Evolutionary conservation across 768 basidiomycete genomes (phyloP).

Genomic region (Podaxis pistillaris): DNA sequence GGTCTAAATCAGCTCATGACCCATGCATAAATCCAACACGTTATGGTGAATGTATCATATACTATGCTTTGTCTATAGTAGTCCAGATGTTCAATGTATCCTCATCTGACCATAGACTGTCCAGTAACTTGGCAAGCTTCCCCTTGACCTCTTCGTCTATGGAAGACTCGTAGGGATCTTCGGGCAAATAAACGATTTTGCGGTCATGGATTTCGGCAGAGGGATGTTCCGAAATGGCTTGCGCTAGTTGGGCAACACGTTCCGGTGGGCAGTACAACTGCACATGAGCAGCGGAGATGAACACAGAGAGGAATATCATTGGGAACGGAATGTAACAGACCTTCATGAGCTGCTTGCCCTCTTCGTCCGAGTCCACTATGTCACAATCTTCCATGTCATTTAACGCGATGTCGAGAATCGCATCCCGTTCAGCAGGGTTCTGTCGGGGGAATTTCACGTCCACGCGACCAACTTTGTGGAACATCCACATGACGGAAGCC

Average conservation of each 20-base stretch:
- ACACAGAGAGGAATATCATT: conserved; percentile 1
- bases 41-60: background rate
- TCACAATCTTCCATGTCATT: conserved; percentile 48
- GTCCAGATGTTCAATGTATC: conserved; percentile 64
- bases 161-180: conserved; percentile 35
- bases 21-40: background rate
- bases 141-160: conserved; percentile 35
- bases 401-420: conserved; percentile 39
- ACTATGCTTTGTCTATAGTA: conserved; percentile 32
- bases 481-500: conserved; percentile 66
- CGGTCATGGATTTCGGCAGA: conserved; percentile 36
- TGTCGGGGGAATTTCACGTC: conserved; percentile 33
- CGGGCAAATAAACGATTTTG: conserved; percentile 56
- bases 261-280: conserved; percentile 18
- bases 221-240: conserved; percentile 17
- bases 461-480: conserved; percentile 53
- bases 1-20: background rate
- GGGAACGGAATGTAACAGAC: conserved; percentile 12
- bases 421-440: conserved; percentile 29
- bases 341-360: conserved; percentile 25
- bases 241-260: conserved; percentile 12
- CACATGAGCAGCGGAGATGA: background rate
- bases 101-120: conserved; percentile 53
- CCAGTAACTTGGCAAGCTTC: conserved; percentile 43
- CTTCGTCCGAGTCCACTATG: conserved; percentile 26